A percentile compares a stretch with the other conserved stretches of the same genome.
phyloP scores from a whole-genome alignment of 139 green algal genomes.

The Yamagishiella unicocca region DNA sequence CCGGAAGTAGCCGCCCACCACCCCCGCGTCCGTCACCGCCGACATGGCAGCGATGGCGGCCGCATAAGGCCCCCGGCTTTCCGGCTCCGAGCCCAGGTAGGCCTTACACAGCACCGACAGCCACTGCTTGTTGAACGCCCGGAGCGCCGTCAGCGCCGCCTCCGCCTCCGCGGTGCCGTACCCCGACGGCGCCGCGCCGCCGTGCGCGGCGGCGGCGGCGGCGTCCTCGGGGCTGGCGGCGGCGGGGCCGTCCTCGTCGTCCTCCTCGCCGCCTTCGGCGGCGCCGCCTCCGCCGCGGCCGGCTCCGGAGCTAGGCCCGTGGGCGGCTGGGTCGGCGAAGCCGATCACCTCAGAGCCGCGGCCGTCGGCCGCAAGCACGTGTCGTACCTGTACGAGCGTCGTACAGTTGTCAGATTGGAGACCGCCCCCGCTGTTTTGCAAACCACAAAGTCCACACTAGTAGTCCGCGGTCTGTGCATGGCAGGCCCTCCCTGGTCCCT shows the following conservation, averaged over 20 bases:
- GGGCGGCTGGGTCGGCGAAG: constrained; percentile 25
- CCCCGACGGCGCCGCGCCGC: constrained; percentile 41
- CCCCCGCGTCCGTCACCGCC: constrained; percentile 60
- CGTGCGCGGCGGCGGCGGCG: constrained; percentile 42
- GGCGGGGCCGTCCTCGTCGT: constrained; percentile 37
- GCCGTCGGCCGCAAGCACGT: constrained; percentile 34
- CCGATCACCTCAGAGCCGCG: constrained; percentile 38
- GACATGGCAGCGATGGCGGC: constrained; percentile 79
- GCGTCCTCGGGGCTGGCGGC: background rate
- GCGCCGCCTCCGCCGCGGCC: background rate
- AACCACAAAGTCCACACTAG: no score
- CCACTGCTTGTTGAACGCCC: constrained; percentile 80
- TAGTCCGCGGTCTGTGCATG: no score
- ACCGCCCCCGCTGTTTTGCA: no score
- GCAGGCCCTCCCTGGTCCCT: no score
- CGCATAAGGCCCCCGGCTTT: constrained; percentile 64
- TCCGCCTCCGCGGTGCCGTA: constrained; percentile 49
- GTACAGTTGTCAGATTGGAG: no score
- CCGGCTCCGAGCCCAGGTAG: constrained; percentile 73
- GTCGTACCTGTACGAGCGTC: constrained; percentile 47
- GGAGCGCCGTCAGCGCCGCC: constrained; percentile 70
- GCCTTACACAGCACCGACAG: constrained; percentile 67
- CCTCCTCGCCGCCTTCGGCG: constrained; percentile 47
- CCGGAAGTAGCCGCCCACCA: constrained; percentile 77
- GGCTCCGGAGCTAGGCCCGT: constrained; percentile 28